phyloP scores from a whole-genome alignment of 129 eudicot species.

The Escallonia herrerae region DNA sequence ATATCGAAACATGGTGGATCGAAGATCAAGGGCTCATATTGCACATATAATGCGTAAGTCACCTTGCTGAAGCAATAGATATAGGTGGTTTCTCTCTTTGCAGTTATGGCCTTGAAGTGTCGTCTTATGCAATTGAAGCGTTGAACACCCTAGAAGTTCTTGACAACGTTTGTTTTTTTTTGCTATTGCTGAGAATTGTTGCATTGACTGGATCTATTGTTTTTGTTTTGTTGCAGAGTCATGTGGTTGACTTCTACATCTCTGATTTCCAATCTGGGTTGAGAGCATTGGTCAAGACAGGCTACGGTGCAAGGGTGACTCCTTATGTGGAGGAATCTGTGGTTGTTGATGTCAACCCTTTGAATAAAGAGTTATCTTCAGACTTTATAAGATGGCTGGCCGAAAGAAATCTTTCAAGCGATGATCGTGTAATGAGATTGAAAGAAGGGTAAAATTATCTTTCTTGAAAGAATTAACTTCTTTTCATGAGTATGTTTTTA shows the following conservation, averaged over 20 bases:
- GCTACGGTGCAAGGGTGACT: conserved; percentile 70
- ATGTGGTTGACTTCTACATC: conserved; percentile 70
- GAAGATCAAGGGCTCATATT: not conserved
- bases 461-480: too few relatives aligned
- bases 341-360: conserved; percentile 54
- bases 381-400: conserved; percentile 64
- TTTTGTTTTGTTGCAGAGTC: conserved; percentile 38
- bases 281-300: conserved; percentile 77
- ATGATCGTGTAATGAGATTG: conserved; percentile 61
- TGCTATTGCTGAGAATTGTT: not conserved
- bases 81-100: not conserved
- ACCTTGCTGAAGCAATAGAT: not conserved
- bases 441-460: conserved; percentile 53
- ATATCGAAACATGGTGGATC: not conserved
- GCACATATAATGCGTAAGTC: not conserved
- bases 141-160: not conserved
- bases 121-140: not conserved
- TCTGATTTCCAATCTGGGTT: conserved; percentile 25
- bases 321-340: conserved; percentile 73
- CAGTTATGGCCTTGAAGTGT: not conserved
- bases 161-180: not conserved
- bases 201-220: not conserved
- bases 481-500: too few relatives aligned
- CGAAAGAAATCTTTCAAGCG: conserved; percentile 53
- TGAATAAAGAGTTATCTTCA: conserved; percentile 47